Evolutionary conservation across 352 stramenopile species (phyloP).

Genomic region (Thraustochytrium striatum): DNA sequence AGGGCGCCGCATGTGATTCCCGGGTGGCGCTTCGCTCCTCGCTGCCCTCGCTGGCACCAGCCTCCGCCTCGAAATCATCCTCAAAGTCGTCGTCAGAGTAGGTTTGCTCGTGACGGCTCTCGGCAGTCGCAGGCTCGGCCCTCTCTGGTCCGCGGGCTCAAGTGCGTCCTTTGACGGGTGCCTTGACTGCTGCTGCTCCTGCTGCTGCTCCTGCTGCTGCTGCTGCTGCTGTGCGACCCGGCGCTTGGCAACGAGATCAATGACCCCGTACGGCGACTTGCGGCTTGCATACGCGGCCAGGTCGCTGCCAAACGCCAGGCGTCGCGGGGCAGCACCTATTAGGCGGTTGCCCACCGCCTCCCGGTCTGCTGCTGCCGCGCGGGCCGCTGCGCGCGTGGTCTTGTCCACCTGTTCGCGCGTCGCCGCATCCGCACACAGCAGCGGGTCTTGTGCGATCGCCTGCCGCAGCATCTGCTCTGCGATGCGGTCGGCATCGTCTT

Average conservation of each 20-base stretch:
- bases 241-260: background rate
- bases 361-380: background rate
- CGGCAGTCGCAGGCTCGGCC: too few relatives aligned
- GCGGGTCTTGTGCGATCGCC: background rate
- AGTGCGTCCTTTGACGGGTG: background rate
- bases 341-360: background rate
- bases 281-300: background rate
- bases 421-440: background rate
- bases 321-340: background rate
- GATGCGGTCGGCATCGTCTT: constrained; percentile 2
- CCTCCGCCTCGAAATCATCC: background rate
- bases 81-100: background rate
- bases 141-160: background rate
- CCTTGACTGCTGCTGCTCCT: background rate
- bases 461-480: constrained; percentile 2
- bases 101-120: background rate
- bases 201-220: background rate
- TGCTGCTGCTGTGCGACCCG: too few relatives aligned
- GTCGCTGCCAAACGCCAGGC: background rate
- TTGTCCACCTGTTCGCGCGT: background rate
- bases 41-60: too few relatives aligned
- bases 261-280: background rate
- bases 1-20: too few relatives aligned
- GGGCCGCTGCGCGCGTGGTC: background rate
- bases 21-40: too few relatives aligned